These are phyloP conservation scores for Penicillium hordei DNA, from an alignment of 2,329 filamentous ascomycete species.

Conservation along the genomic window DNA sequence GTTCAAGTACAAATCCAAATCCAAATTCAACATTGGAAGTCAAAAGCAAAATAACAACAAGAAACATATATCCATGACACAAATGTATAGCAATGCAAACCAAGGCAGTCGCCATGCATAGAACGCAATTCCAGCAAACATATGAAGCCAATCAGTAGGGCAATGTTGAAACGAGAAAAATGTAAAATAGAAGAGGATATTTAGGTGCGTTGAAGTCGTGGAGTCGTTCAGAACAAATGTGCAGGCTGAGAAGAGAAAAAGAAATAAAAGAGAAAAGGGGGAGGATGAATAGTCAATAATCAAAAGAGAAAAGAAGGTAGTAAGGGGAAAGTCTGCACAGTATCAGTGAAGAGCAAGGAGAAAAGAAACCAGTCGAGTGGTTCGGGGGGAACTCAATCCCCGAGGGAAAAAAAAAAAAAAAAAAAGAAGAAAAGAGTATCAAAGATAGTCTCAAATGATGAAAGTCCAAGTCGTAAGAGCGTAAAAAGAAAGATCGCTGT, in stretches of 20 bases:
- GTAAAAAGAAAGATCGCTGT: constrained; percentile 5
- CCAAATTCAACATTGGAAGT: neutral
- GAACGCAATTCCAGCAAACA: neutral
- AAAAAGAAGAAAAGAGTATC: constrained; percentile 7
- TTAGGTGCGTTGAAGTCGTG: constrained; percentile 7
- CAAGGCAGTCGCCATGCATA: constrained; percentile 9
- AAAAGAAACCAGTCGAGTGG: constrained; percentile 3
- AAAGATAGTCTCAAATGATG: neutral
- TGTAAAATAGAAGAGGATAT: constrained; percentile 7
- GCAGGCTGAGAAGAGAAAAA: neutral
- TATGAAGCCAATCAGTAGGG: neutral
- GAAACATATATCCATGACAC: constrained; percentile 13
- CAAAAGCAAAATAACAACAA: neutral
- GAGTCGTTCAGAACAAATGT: neutral
- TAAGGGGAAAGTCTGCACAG: neutral
- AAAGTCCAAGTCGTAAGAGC: constrained; percentile 15
- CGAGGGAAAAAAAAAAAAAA: neutral
- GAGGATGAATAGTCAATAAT: neutral
- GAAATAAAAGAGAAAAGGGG: neutral
- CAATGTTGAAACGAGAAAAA: neutral
- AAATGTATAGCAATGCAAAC: constrained; percentile 1
- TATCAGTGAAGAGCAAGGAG: neutral
- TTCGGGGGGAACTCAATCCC: neutral
- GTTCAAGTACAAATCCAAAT: too few species aligned
- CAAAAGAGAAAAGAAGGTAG: neutral